Percentiles rank a stretch among this genome's conserved stretches.
Conservation (phyloP, 148 eudicot species). For the Cornus controversa region DNA sequence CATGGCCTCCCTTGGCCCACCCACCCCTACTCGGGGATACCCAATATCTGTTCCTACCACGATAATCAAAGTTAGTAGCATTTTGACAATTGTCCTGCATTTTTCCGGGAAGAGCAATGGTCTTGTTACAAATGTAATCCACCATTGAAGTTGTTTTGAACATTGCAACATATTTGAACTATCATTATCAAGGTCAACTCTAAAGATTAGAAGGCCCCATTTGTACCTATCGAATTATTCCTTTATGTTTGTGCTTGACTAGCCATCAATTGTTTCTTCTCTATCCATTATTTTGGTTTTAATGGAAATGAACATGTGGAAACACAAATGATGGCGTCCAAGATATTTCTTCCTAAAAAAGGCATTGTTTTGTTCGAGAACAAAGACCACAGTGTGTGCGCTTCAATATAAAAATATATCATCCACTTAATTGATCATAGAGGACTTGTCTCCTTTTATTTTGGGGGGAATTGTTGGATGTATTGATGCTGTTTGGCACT, state of each 20-base stretch:
- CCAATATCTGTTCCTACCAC: too few species aligned
- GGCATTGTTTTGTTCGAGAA: neutral
- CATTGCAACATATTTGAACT: neutral
- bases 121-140: too few species aligned
- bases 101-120: too few species aligned
- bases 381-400: neutral
- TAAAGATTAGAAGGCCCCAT: neutral
- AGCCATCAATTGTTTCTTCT: neutral
- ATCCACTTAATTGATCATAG: neutral
- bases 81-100: too few species aligned
- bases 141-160: too few species aligned
- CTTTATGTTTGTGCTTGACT: neutral
- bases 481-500: neutral
- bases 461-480: neutral
- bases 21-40: too few species aligned
- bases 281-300: neutral
- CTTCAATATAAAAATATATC: neutral
- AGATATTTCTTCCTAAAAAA: neutral
- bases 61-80: too few species aligned
- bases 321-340: constrained; percentile 14
- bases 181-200: too few species aligned
- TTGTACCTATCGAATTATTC: neutral
- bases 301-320: neutral
- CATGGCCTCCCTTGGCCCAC: too few species aligned
- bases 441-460: neutral